These are phyloP conservation scores for Zychaea mexicana DNA, from an alignment of 371 early-diverging fungal species.

Conservation along the genomic window DNA sequence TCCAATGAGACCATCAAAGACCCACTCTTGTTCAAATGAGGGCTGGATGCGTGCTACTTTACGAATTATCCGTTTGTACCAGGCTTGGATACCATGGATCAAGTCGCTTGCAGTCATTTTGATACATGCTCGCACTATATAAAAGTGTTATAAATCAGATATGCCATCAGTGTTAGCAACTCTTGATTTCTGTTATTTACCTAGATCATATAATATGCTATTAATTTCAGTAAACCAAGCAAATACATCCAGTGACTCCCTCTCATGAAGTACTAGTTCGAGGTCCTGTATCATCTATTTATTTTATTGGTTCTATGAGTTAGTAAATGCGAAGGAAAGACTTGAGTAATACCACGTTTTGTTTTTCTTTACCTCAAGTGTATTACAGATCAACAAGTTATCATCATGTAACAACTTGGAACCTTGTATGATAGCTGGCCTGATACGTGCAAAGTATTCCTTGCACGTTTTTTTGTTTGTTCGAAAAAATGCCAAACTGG, in stretches of 20 bases:
- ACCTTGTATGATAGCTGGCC: constrained; percentile 49
- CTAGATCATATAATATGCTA: constrained; percentile 23
- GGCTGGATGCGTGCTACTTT: constrained; percentile 11
- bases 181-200: constrained; percentile 1
- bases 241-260: constrained; percentile 4
- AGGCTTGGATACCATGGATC: constrained; percentile 40
- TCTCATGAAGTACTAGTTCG: constrained; percentile 5
- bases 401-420: constrained; percentile 44
- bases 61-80: constrained; percentile 35
- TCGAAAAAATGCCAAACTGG: constrained; percentile 71
- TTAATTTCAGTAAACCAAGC: constrained; percentile 31
- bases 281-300: not conserved
- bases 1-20: constrained; percentile 32
- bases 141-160: not conserved
- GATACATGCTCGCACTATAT: constrained; percentile 36
- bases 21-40: constrained; percentile 26
- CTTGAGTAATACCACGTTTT: too few species aligned
- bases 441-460: constrained; percentile 75
- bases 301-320: not conserved
- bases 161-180: too few species aligned
- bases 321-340: not conserved
- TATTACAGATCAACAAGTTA: constrained; percentile 47
- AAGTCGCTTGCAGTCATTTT: constrained; percentile 30
- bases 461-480: constrained; percentile 74
- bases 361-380: constrained; percentile 32